phyloP scores from a whole-genome alignment of 2,329 filamentous ascomycete genomes.

The Aspergillus aculeatinus region DNA sequence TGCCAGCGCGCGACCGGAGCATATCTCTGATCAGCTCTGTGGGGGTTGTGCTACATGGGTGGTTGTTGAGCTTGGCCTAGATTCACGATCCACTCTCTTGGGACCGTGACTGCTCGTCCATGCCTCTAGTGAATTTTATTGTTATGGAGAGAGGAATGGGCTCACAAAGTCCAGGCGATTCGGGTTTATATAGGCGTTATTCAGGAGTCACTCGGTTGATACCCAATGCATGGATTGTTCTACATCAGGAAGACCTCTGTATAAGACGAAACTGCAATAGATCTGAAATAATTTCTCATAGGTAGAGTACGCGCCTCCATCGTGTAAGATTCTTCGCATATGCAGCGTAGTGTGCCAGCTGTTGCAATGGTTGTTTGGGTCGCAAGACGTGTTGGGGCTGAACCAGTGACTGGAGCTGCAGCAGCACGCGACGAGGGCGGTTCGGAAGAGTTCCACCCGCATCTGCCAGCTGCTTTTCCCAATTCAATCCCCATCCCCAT shows the following conservation, averaged over 20 bases:
- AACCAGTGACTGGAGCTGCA: constrained; percentile 8
- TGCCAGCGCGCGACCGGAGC: not conserved
- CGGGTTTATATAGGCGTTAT: constrained; percentile 7
- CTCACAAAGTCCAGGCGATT: not conserved
- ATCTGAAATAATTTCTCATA: not conserved
- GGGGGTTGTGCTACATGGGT: not conserved
- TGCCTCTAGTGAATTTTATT: not conserved
- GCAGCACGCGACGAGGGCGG: constrained; percentile 26
- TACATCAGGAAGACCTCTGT: not conserved
- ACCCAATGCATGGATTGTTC: constrained; percentile 12
- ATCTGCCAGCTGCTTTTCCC: constrained; percentile 25
- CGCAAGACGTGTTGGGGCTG: not conserved
- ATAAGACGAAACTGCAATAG: not conserved
- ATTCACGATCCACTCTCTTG: not conserved
- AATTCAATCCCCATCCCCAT: constrained; percentile 16
- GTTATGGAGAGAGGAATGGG: not conserved
- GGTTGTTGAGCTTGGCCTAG: not conserved
- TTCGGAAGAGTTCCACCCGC: constrained; percentile 36
- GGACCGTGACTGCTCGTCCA: not conserved
- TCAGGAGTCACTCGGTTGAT: constrained; percentile 14
- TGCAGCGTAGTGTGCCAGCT: not conserved
- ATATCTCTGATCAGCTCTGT: not conserved
- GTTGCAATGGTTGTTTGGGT: not conserved
- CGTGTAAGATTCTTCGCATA: not conserved
- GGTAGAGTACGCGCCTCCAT: too few relatives aligned